Evolutionary conservation across 192 early-diverging fungal genomes (phyloP), one percentile per base, ranked within the genome.

Genomic region (Backusella australiensis): DNA sequence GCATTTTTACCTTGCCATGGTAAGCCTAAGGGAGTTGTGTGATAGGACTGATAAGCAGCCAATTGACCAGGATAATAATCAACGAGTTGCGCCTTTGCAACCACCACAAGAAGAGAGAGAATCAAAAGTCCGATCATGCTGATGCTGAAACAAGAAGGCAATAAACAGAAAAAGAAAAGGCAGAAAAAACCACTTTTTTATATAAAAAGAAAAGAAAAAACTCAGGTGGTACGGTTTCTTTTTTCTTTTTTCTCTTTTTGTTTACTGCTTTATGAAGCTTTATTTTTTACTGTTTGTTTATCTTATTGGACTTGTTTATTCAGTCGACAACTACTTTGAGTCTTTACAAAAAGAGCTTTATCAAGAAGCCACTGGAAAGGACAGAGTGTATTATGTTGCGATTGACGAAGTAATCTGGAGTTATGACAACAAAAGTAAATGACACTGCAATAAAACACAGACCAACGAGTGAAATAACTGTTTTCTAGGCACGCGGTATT

Each of bases 321-420:
- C 70, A 71, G 9, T 39, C n/a, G 39, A 21, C 39, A 41, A 36
- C 19, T 59, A 52, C 11, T 73, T 73, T 73, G 53, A 44, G 8
- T 6, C 26, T 23, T 34, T 78, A 17, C 29, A 63, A 21, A 21
- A 67, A 12, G 79, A 81, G 49, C 26, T 81, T 21, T 15, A 73
- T 14, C 44, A 68, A 49, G 26, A 42, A 15, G 23, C 23, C 15
- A 68, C 44, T 4, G 80, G 80, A 6, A 68, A 19, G 42, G 70
- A 49, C 3, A 44, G 76, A 11, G 77, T 68, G 14, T 77, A 77
- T 46, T 77, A 78, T 65, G 41, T 81, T 39, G 73, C 73, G 15
- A 69, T 74, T 23, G 80, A 81, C 19, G 67, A 81, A 63, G 56
- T 77, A 12, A 39, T 72, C 42, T 81, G 80, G 80, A 69, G 78